Conservation (phyloP, 2,329 filamentous ascomycete species). For the Tympanopsis confertula region DNA sequence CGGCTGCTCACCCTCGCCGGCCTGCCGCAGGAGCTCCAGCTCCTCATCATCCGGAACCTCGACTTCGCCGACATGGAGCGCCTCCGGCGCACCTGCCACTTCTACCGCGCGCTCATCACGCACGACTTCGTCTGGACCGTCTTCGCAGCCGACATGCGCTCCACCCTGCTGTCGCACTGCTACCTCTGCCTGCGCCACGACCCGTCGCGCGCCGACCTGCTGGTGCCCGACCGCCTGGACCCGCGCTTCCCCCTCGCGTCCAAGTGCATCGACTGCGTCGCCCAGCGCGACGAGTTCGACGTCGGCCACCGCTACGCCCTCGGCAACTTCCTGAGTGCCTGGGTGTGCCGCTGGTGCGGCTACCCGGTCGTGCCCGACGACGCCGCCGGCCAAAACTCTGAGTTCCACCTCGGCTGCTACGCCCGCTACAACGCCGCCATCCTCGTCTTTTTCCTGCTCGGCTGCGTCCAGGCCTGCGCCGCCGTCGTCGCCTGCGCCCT, state of each 20-base stretch:
- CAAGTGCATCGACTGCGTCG: constrained; percentile 25
- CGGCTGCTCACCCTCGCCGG: constrained; percentile 12
- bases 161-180: constrained; percentile 25
- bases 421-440: constrained; percentile 22
- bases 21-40: constrained; percentile 28
- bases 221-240: constrained; percentile 16
- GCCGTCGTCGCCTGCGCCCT: constrained; percentile 21
- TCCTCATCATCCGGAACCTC: constrained; percentile 25
- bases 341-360: constrained; percentile 32
- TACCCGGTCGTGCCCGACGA: constrained; percentile 17
- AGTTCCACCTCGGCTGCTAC: constrained; percentile 28
- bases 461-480: constrained; percentile 22
- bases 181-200: constrained; percentile 23
- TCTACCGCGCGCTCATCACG: constrained; percentile 20
- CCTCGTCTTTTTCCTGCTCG: constrained; percentile 22
- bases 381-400: constrained; percentile 17
- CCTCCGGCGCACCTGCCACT: constrained; percentile 25
- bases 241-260: constrained; percentile 23
- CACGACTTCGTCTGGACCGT: constrained; percentile 20
- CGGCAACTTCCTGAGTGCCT: constrained; percentile 19
- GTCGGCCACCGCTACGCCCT: constrained; percentile 23
- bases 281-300: constrained; percentile 15
- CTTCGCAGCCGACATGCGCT: constrained; percentile 17
- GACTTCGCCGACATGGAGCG: constrained; percentile 29
- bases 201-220: constrained; percentile 14